Evolutionary conservation across 148 eudicot species (phyloP), one percentile per base, ranked within the genome.

Genomic region (Arbutus unedo): DNA sequence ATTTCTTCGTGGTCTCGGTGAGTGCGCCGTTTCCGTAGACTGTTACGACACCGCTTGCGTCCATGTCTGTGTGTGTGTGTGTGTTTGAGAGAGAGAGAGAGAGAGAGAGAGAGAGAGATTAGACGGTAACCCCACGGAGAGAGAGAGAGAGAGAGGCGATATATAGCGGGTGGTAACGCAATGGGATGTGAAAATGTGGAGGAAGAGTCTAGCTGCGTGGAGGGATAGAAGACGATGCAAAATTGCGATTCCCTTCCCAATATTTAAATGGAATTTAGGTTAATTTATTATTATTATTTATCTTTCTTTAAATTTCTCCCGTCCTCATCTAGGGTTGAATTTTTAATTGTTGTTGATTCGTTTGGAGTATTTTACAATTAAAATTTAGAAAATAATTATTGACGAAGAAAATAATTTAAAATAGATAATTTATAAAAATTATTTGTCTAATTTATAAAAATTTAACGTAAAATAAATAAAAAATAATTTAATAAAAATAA

Each of bases 1-100:
- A 91, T 81, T 91, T 90, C 23, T 90, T 95, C 3, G 87, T 73
- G 81, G 96, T 85, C 72, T 94, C 96, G 55, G 99, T 86, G 56
- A 93, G 84, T 13, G 94, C 86, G 59, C 93, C 93, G 83, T 93
- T 90, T 3, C 94, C 94, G 77, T 93, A 93, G 5, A 93, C 85
- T n/a, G 96, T 86, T 6, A 93, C 96, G 1, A 92, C 92, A 23
- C 92, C 92, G 85, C 85, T 89, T 51, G 86, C 91, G 4, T 88
- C 86, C 92, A 91, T 91, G 19, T 62, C 3, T 53, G 14, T 1
- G 43, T 48, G 14, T 54, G 16, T 25, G 76, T 11, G 38, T n/a
- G 75, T 53, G 81, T 64, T 57, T 16, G 84, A 44, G 66, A 4
- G 50, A 47, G 79, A 23, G 23, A 6, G 60, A 8, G 48, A 49